Conservation (phyloP, 2,329 filamentous ascomycete species). For the Neonectria coccinea region DNA sequence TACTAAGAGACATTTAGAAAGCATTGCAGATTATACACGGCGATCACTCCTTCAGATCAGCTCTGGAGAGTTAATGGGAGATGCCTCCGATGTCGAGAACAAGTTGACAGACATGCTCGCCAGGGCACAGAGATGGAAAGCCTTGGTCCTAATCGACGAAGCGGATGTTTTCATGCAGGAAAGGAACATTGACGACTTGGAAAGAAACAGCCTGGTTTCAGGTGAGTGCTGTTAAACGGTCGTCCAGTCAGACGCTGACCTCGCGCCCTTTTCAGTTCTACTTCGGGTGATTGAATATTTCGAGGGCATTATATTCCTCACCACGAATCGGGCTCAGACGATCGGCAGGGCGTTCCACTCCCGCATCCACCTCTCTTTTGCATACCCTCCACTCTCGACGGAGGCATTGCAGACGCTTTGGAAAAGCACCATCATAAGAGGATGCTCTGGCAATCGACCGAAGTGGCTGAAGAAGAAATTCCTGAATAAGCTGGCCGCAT, state of each 20-base stretch:
- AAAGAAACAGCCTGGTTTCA: conserved; percentile 10
- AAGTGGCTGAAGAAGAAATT: neutral
- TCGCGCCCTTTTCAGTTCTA: neutral
- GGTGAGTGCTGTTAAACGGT: neutral
- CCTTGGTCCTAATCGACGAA: conserved; percentile 4
- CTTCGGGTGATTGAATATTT: conserved; percentile 14
- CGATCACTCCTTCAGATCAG: conserved; percentile 5
- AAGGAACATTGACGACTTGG: neutral
- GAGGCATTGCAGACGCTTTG: neutral
- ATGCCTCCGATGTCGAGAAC: neutral
- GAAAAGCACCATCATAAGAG: conserved; percentile 5
- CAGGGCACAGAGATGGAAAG: conserved; percentile 3
- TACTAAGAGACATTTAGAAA: conserved; percentile 1
- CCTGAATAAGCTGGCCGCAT: neutral
- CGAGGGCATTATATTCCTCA: conserved; percentile 8
- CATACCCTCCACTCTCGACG: conserved; percentile 8
- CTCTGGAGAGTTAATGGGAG: conserved; percentile 5
- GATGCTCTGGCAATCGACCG: neutral
- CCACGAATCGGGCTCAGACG: conserved; percentile 1
- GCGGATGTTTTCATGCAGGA: conserved; percentile 13
- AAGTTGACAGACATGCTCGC: neutral
- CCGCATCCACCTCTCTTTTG: conserved; percentile 15
- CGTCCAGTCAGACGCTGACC: neutral
- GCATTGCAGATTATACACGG: conserved; percentile 9
- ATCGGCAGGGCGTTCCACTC: conserved; percentile 15